These are phyloP conservation scores for Marchantia paleacea DNA, from an alignment of 225 moss, liverwort and hornwort genomes.

Conservation along the genomic window DNA sequence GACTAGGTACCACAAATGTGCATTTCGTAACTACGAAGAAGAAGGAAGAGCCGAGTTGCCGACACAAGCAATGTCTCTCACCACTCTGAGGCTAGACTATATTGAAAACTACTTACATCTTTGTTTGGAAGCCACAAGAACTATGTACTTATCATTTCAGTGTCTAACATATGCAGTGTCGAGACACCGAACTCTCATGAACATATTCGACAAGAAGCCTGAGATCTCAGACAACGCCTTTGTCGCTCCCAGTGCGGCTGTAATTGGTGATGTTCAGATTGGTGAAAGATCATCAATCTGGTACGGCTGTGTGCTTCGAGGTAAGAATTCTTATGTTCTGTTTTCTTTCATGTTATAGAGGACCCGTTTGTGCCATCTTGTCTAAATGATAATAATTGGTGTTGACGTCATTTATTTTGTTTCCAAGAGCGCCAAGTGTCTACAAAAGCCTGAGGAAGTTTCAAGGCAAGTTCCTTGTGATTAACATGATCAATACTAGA, in stretches of 20 bases:
- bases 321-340: constrained; percentile 38
- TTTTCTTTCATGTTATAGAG: background rate
- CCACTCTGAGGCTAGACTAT: too few relatives aligned
- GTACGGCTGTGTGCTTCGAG: constrained; percentile 86
- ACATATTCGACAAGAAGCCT: constrained; percentile 69
- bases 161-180: constrained; percentile 46
- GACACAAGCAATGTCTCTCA: too few relatives aligned
- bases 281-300: constrained; percentile 83
- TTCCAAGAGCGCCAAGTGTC: background rate
- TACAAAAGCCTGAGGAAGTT: too few relatives aligned
- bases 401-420: background rate
- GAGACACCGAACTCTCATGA: constrained; percentile 69
- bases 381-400: background rate
- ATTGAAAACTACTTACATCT: background rate
- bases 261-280: constrained; percentile 82
- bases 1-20: too few relatives aligned
- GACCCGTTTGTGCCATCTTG: background rate
- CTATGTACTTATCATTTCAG: background rate
- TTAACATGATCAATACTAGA: too few relatives aligned
- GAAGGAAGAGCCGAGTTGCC: too few relatives aligned
- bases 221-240: constrained; percentile 60
- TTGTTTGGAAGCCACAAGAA: background rate
- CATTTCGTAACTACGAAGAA: too few relatives aligned
- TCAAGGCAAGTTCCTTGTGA: too few relatives aligned
- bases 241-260: constrained; percentile 81